Conservation (phyloP, 106 monocot genomes). For the Iris macrosiphon region DNA sequence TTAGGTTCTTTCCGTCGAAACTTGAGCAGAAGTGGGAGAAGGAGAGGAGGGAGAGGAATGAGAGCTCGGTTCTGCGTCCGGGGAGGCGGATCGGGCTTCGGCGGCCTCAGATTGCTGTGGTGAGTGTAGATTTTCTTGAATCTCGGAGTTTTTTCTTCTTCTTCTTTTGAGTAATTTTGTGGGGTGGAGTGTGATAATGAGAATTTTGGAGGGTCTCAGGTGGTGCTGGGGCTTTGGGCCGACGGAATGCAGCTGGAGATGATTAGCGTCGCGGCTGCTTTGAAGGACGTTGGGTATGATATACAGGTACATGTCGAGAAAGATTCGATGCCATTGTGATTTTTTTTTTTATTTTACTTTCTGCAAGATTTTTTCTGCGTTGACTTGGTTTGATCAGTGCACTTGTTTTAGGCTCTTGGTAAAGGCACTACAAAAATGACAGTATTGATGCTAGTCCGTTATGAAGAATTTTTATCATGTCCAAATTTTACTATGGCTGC, state of each 20-base stretch:
- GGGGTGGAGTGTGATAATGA: neutral
- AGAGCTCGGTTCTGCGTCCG: constrained; percentile 14
- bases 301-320: constrained; percentile 59
- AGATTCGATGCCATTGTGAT: too few relatives aligned
- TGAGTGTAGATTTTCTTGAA: constrained; percentile 20
- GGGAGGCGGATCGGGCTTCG: constrained; percentile 28
- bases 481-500: too few relatives aligned
- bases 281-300: constrained; percentile 60
- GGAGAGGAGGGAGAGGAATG: constrained; percentile 35
- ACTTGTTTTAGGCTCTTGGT: too few relatives aligned
- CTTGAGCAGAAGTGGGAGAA: constrained; percentile 48
- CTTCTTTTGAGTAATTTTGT: too few relatives aligned
- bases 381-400: too few relatives aligned
- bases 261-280: constrained; percentile 40
- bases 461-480: too few relatives aligned
- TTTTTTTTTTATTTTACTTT: too few relatives aligned
- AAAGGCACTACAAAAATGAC: too few relatives aligned
- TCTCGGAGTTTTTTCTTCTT: neutral
- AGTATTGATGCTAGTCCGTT: too few relatives aligned
- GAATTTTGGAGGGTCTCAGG: constrained; percentile 12
- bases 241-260: constrained; percentile 57
- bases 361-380: too few relatives aligned
- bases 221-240: constrained; percentile 36
- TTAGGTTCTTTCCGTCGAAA: constrained; percentile 42
- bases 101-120: constrained; percentile 53